phyloP scores from a whole-genome alignment of 176 grass and related monocot species.

The Carex pumila region DNA sequence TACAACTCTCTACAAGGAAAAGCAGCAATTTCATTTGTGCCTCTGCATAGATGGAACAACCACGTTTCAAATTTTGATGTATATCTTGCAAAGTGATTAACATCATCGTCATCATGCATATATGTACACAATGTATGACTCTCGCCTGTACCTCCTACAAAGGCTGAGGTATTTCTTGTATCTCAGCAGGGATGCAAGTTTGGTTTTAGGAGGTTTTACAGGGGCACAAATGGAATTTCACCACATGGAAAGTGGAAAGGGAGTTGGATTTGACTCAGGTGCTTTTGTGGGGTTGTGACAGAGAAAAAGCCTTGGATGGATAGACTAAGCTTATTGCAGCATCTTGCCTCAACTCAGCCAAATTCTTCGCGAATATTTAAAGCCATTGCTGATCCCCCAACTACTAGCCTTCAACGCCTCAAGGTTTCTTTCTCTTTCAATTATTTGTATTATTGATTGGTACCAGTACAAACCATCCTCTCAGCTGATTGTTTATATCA shows the following conservation, averaged over 20 bases:
- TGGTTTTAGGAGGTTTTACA: too few relatives aligned
- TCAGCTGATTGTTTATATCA: too few relatives aligned
- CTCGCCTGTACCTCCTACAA: not conserved
- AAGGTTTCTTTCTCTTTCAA: slow-evolving; percentile 38
- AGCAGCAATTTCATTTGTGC: not conserved
- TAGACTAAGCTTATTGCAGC: slow-evolving; percentile 63
- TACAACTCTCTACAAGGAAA: not conserved
- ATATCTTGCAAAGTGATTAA: not conserved
- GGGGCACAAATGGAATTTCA: too few relatives aligned
- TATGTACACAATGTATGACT: not conserved
- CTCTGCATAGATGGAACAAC: too few relatives aligned
- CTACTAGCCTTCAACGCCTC: slow-evolving; percentile 87
- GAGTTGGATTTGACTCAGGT: not conserved
- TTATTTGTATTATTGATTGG: too few relatives aligned
- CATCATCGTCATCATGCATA: not conserved
- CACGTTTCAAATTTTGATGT: not conserved
- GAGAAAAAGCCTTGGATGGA: slow-evolving; percentile 95
- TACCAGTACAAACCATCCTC: too few relatives aligned
- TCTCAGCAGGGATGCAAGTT: too few relatives aligned
- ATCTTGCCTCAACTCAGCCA: slow-evolving; percentile 50
- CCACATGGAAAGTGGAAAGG: too few relatives aligned
- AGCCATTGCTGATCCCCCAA: slow-evolving; percentile 89
- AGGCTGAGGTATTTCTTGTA: not conserved
- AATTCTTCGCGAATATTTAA: slow-evolving; percentile 85
- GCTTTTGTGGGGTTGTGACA: slow-evolving; percentile 20